Evolutionary conservation across 257 asterid genomes (phyloP), one percentile per base, ranked within the genome.

Genomic region (Parsonsia alboflavescens): DNA sequence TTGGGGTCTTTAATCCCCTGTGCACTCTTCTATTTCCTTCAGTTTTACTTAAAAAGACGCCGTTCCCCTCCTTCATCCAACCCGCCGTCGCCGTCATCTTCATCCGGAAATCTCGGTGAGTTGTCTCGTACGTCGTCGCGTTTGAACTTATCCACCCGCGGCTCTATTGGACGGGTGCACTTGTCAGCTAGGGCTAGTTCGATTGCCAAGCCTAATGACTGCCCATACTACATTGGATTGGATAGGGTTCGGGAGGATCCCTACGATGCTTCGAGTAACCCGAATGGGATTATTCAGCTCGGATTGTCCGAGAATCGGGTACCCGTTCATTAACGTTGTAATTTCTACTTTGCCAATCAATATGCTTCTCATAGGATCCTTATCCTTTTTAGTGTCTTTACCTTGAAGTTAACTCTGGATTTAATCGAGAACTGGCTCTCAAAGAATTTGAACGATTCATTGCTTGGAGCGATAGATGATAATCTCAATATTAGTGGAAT

Each of bases 1-100:
- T 86, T 94, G 48, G 99, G 99, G 22, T 90, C 99, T 16, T 80
- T 94, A 36, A 94, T 94, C 73, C 99, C 99, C 5, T 94, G 99
- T 77, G 91, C 97, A 5, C 73, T 91, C 30, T 88, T 85, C 81
- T 94, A 94, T 78, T 94, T 94, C 81, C 90, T 94, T 19, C 97
- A 92, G 58, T 88, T 90, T 54, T 86, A 94, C 89, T 86, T 83
- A 17, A 94, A 92, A 85, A 90, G 97, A 36, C 86, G 79, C 86
- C 98, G 98, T 75, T 77, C 96, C 7, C 48, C 77, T 7, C 80
- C 83, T 7, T 74, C 90, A 66, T 76, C 82, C 10, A 76, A 73
- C 70, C 88, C 93, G 30, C 84, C 83, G 50, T 78, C 91, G 44
- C 87, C 88, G 24, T 78, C 93, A 15, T 5, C 91, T 12, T 85